phyloP scores from a whole-genome alignment of 2,329 filamentous ascomycete genomes.

The Cryoendolithus antarcticus region DNA sequence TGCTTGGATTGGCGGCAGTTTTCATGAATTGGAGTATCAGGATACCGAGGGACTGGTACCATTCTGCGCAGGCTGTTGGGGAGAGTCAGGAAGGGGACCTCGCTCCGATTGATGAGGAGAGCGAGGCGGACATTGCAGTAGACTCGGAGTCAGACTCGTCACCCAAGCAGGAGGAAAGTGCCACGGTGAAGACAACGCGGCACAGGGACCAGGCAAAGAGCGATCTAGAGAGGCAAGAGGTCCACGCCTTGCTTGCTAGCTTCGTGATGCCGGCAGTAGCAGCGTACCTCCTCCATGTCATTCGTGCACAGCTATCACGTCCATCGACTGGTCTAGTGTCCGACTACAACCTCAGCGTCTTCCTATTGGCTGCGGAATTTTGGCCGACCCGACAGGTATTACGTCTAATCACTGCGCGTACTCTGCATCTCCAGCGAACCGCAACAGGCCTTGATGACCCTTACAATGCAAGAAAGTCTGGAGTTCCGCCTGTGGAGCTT shows the following conservation, averaged over 20 bases:
- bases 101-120: slow-evolving; percentile 5
- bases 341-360: slow-evolving; percentile 85
- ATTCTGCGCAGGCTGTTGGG: slow-evolving; percentile 30
- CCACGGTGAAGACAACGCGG: slow-evolving; percentile 4
- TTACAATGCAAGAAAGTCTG: slow-evolving; percentile 3
- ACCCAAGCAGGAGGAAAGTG: slow-evolving; percentile 4
- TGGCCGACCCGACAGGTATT: slow-evolving; percentile 72
- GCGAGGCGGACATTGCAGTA: slow-evolving; percentile 10
- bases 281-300: slow-evolving; percentile 72
- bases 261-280: slow-evolving; percentile 66
- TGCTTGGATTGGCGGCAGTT: slow-evolving; percentile 66
- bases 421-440: slow-evolving; percentile 66
- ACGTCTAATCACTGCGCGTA: slow-evolving; percentile 65
- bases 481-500: slow-evolving; percentile 1
- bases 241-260: slow-evolving; percentile 64
- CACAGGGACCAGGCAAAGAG: slow-evolving; percentile 30
- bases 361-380: slow-evolving; percentile 78
- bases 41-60: slow-evolving; percentile 63
- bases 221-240: slow-evolving; percentile 64
- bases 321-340: slow-evolving; percentile 80
- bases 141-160: slow-evolving; percentile 13
- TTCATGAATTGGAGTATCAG: slow-evolving; percentile 90
- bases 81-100: slow-evolving; percentile 6
- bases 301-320: slow-evolving; percentile 67
- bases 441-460: slow-evolving; percentile 32